Evolutionary conservation across 208 protist species (phyloP).

Genomic region (Porcisia deanei): DNA sequence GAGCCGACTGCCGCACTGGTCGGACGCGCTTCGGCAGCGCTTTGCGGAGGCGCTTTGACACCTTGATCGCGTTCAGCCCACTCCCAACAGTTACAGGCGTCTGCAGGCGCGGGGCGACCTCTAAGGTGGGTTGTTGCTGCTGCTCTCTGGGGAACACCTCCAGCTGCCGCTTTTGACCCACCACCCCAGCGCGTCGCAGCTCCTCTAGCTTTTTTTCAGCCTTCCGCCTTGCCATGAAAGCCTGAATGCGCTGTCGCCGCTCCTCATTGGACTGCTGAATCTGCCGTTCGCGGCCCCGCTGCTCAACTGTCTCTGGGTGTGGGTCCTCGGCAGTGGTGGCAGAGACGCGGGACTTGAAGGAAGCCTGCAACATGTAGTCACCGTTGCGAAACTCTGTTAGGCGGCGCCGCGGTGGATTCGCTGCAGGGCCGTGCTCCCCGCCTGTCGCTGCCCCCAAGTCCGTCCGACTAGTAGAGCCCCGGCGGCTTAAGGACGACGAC

Average conservation of each 20-base stretch:
- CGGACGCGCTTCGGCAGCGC: constrained; percentile 7
- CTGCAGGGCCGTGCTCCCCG: background rate
- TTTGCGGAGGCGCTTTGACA: constrained; percentile 16
- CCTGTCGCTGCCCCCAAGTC: background rate
- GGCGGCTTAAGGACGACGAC: background rate
- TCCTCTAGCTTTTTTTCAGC: constrained; percentile 45
- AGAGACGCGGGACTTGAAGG: constrained; percentile 4
- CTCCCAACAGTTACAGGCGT: constrained; percentile 18
- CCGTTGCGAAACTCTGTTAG: constrained; percentile 32
- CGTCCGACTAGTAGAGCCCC: background rate
- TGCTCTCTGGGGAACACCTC: constrained; percentile 13
- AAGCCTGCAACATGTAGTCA: constrained; percentile 14
- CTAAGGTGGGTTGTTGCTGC: constrained; percentile 7
- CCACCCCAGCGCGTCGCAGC: constrained; percentile 20
- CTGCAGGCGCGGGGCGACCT: constrained; percentile 5
- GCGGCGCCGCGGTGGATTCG: constrained; percentile 17
- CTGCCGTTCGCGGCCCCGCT: constrained; percentile 20
- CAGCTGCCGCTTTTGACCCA: constrained; percentile 7
- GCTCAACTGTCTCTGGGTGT: constrained; percentile 4
- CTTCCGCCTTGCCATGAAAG: constrained; percentile 60
- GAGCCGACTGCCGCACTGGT: constrained; percentile 10
- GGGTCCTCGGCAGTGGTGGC: constrained; percentile 7
- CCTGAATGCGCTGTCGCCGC: constrained; percentile 60
- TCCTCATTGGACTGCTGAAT: constrained; percentile 56
- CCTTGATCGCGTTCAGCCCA: constrained; percentile 34